A percentile compares a stretch with the other conserved stretches of the same genome.
Conservation (phyloP, 306 rosid species). For the Echinosophora koreensis region DNA sequence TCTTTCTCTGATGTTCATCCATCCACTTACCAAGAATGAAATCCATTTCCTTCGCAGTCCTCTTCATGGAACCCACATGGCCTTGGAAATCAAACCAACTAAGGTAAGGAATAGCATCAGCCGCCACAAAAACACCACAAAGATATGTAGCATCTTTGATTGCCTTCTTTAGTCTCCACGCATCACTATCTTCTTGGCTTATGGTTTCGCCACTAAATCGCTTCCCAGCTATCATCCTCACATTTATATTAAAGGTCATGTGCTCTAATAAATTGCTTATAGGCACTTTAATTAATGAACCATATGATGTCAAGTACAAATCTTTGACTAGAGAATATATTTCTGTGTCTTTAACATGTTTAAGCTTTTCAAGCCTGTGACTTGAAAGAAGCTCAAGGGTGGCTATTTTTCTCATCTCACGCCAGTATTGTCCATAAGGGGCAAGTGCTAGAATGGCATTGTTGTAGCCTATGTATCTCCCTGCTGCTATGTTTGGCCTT, state of each 20-base stretch:
- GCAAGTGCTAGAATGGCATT: constrained; percentile 61
- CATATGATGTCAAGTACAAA: constrained; percentile 22
- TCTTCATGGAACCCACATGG: constrained; percentile 64
- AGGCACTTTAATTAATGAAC: constrained; percentile 22
- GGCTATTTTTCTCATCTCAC: constrained; percentile 60
- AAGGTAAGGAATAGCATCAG: constrained; percentile 55
- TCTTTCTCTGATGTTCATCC: constrained; percentile 47
- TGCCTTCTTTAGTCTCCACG: constrained; percentile 49
- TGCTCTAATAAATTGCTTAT: constrained; percentile 51
- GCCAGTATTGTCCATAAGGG: constrained; percentile 74
- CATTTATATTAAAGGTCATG: constrained; percentile 59
- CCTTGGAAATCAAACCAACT: constrained; percentile 65
- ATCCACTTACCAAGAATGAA: constrained; percentile 58
- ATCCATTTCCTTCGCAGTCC: constrained; percentile 50
- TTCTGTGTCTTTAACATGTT: constrained; percentile 54
- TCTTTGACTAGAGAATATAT: constrained; percentile 50
- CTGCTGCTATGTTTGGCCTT: constrained; percentile 43
- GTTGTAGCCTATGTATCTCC: constrained; percentile 55
- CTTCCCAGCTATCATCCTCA: constrained; percentile 64
- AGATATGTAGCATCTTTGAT: constrained; percentile 57
- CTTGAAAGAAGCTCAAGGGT: constrained; percentile 51
- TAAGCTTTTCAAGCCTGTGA: constrained; percentile 51
- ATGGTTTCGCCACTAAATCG: constrained; percentile 40
- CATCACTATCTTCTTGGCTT: constrained; percentile 46
- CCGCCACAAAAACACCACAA: constrained; percentile 65